Conservation (phyloP, 257 asterid species). For the Solanum sejunctum region DNA sequence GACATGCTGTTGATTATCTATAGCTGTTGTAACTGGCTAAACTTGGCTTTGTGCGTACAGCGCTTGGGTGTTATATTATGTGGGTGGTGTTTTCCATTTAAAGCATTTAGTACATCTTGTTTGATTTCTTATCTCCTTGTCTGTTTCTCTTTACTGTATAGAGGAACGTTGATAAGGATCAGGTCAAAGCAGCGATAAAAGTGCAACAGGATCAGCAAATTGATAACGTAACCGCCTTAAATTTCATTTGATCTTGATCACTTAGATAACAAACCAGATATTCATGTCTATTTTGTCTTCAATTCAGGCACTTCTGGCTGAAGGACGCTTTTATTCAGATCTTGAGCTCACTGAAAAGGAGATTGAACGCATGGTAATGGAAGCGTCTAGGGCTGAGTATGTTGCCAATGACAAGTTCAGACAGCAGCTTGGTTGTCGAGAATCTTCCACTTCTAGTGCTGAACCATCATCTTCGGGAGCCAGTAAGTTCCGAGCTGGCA, state of each 20-base stretch:
- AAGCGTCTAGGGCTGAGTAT: slow-evolving; percentile 93
- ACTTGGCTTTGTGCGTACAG: background rate
- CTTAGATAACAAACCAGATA: background rate
- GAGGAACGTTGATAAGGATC: slow-evolving; percentile 65
- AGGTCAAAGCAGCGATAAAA: slow-evolving; percentile 94
- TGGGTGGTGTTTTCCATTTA: background rate
- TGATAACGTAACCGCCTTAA: slow-evolving; percentile 42
- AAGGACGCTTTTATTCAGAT: slow-evolving; percentile 94
- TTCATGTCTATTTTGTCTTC: background rate
- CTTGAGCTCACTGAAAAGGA: slow-evolving; percentile 96
- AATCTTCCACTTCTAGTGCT: slow-evolving; percentile 78
- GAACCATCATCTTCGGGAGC: slow-evolving; percentile 99
- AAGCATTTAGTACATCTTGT: background rate
- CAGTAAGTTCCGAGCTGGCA: slow-evolving; percentile 37
- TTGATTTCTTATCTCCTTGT: background rate
- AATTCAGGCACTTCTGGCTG: slow-evolving; percentile 87
- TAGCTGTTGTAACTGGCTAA: background rate
- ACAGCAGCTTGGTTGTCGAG: slow-evolving; percentile 49
- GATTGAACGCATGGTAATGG: slow-evolving; percentile 96
- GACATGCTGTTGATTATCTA: background rate
- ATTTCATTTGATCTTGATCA: background rate
- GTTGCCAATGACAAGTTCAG: slow-evolving; percentile 52
- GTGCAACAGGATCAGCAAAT: slow-evolving; percentile 99
- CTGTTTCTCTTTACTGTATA: slow-evolving; percentile 16
- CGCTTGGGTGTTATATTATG: background rate